phyloP scores from a whole-genome alignment of 805 yeast species.

The Cyberlindnera maritima region DNA sequence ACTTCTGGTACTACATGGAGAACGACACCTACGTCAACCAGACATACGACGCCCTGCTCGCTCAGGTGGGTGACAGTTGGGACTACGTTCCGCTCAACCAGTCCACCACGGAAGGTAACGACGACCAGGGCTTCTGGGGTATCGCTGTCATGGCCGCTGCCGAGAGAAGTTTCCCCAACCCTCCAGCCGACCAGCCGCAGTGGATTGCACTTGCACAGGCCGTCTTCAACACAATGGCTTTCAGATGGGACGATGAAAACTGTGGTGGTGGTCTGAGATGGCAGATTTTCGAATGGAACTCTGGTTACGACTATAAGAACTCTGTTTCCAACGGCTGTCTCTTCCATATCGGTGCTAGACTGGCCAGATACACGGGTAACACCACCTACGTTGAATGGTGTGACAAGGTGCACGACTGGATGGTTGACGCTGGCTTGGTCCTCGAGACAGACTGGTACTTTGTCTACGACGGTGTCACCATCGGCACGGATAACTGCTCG shows the following conservation, averaged over 20 bases:
- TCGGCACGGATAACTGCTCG: constrained; percentile 46
- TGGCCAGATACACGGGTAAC: constrained; percentile 76
- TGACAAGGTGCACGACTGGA: constrained; percentile 75
- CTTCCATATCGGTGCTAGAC: constrained; percentile 77
- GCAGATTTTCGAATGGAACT: constrained; percentile 89
- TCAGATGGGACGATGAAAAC: constrained; percentile 65
- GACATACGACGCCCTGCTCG: constrained; percentile 55
- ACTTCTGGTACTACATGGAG: constrained; percentile 63
- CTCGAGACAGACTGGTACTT: constrained; percentile 36
- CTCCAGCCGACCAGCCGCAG: constrained; percentile 52
- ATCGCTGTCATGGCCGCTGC: constrained; percentile 81
- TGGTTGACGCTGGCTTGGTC: constrained; percentile 45
- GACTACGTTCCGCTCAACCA: constrained; percentile 82
- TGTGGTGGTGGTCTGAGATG: constrained; percentile 85
- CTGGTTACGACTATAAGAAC: constrained; percentile 85
- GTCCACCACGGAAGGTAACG: constrained; percentile 84
- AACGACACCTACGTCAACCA: constrained; percentile 59
- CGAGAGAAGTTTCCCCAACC: constrained; percentile 78
- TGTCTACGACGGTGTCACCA: constrained; percentile 62
- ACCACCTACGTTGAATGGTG: constrained; percentile 72
- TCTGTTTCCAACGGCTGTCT: constrained; percentile 84
- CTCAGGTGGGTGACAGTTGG: constrained; percentile 61
- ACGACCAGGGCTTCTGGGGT: constrained; percentile 95
- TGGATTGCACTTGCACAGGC: constrained; percentile 85
- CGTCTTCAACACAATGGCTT: constrained; percentile 78